Evolutionary conservation across 83 land plant genomes (phyloP), one percentile per base, ranked within the genome.

Genomic region (Picea mariana): DNA sequence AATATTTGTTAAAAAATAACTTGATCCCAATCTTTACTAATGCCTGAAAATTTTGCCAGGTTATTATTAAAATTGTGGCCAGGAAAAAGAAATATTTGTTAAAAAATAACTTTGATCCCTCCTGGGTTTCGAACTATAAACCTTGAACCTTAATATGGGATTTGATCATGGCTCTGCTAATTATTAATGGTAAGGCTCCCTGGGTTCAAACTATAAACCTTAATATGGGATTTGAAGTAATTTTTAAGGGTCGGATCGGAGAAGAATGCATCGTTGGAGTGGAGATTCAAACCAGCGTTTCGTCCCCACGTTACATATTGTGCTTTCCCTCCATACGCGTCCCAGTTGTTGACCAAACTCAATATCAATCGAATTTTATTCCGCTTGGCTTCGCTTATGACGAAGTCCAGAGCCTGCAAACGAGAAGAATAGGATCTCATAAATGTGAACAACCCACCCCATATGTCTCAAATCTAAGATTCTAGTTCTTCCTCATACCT

Each of bases 381-480:
- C 73, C 87, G 89, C 78, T 80, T 84, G 69, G 93, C 95, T 86
- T 93, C 95, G 75, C 84, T 83, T 6, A 93, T 83, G 17, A 93
- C 95, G 82, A 93, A 93, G 82, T 93, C 95, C 72, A 93, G 60
- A 27, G 83, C 93, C 93, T 92, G 86, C 68, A 83, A 85, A 7
- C 61, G 20, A 16, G 0, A 60, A 40, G 27, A 49, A 61, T 79
- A 49, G 1, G 15, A 17, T 26, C 6, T 59, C 3, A 13, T 12
- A 31, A 34, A 31, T 8, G 17, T 17, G 44, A 40, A 40, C 44
- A 40, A 40, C 6, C 44, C 44, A 40, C 40, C 38, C 9, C 18
- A 31, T 55, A 55, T 78, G 38, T 23, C 40, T 27, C 26, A 55
- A 16, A 4, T 78, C 7, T 55, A 78, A 31, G 44, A 31, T 13